Percentiles rank a stretch among this genome's conserved stretches.
These are phyloP conservation scores for Aspergillus homomorphus DNA, from an alignment of 495 filamentous ascomycete species.

Conservation along the genomic window DNA sequence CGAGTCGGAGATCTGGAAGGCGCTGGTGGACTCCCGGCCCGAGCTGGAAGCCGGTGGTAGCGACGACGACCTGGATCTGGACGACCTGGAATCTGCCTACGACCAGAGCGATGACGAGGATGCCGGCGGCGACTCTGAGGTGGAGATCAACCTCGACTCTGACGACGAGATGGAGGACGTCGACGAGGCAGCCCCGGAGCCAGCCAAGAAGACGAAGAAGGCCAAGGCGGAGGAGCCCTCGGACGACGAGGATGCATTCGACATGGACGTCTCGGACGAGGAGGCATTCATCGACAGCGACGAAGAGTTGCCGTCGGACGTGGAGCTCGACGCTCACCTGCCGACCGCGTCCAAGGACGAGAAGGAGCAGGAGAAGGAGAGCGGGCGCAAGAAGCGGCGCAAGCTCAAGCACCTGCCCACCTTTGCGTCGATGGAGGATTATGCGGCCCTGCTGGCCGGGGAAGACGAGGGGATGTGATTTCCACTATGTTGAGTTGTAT, in stretches of 20 bases:
- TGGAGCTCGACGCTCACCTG: constrained; percentile 42
- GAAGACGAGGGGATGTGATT: constrained; percentile 62
- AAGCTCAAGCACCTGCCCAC: constrained; percentile 86
- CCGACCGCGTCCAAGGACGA: constrained; percentile 39
- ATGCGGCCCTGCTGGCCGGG: constrained; percentile 76
- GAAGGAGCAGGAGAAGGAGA: constrained; percentile 45
- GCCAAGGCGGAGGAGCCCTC: constrained; percentile 39
- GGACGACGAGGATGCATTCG: constrained; percentile 47
- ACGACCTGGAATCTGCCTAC: constrained; percentile 59
- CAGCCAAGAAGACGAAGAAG: constrained; percentile 41
- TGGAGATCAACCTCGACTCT: constrained; percentile 48
- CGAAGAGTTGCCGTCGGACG: constrained; percentile 52
- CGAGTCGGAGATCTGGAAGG: constrained; percentile 87
- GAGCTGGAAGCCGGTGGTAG: constrained; percentile 70
- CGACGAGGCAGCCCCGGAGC: constrained; percentile 44
- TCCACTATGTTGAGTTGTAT: constrained; percentile 1
- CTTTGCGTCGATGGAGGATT: constrained; percentile 91
- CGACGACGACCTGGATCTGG: constrained; percentile 62
- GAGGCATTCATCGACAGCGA: constrained; percentile 54
- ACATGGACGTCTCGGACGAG: constrained; percentile 51
- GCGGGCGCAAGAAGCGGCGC: constrained; percentile 66
- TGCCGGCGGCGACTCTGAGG: constrained; percentile 52
- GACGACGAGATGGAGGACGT: constrained; percentile 48
- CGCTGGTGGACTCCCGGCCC: constrained; percentile 74
- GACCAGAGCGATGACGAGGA: constrained; percentile 47